Base-by-base conservation (phyloP, 129 eudicot species). In the Flaveria trinervia region DNA sequence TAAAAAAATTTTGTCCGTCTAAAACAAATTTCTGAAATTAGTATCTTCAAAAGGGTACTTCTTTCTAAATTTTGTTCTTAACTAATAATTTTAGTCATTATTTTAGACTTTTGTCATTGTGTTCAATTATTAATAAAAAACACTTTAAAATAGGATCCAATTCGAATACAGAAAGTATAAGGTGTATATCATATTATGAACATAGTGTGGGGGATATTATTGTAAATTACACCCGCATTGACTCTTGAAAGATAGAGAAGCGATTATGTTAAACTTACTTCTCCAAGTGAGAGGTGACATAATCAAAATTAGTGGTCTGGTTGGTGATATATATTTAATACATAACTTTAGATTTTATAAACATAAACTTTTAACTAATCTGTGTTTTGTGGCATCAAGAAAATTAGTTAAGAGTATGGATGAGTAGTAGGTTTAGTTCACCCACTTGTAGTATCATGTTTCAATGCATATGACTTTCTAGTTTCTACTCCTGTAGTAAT, bases 191-290 rank as follows among this genome's bases (percentile, higher is more conserved):
- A 9, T 16, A 64, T 65, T 3, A 52, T 44, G 17, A 41, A 51
- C 36, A 65, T 41, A 45, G 79, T 72, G 12, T 16, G 45, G 68
- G 61, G 51, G 41, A 25, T 49, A 43, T 73, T 39, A 67, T 45
- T 49, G 69, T n/a, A 61, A 25, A 11, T 75, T 15, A 55, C 25
- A 39, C 69, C 11, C n/a, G 30, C 28, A 64, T 83, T 78, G 81
- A 82, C 81, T 81, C 43, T 30, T 28, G 55, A 72, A 43, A 39
- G 39, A 15, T 22, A 7, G 46, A 39, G 72, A 60, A 68, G 85
- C 75, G 84, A 84, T 86, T 86, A 76, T 68, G 96, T 88, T 90
- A 80, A 85, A 81, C 96, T 73, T 75, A 90, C 93, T 88, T 86
- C 88, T 84, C 90, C 77, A 86, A 88, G 89, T 80, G 82, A 84